Base-by-base conservation (phyloP, 768 basidiomycete species). In the Tremella yokohamensis region DNA sequence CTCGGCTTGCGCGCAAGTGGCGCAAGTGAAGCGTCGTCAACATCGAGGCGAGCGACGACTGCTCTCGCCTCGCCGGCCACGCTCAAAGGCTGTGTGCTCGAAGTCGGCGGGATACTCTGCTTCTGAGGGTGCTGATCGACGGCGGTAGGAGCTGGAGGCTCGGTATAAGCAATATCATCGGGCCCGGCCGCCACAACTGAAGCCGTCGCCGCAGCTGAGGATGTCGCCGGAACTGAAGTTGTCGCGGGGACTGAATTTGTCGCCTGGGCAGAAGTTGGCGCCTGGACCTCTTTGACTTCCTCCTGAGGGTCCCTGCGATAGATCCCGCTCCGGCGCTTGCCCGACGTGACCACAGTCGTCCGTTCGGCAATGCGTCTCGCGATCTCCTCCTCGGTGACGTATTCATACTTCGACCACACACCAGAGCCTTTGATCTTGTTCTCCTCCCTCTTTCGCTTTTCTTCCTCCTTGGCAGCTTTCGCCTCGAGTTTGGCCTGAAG, bases 321-420 rank as follows among this genome's bases (percentile, higher is more conserved):
- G 53, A 69, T 57, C 22, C 63, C 66, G 16, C 63, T 63, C 49
- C 65, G 24, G 47, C 66, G 49, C 18, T 61, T 70, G 26, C 69
- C 67, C 8, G 38, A 48, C 19, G 64, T 60, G 6, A 69, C 58
- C 34, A 39, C 38, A 19, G 50, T 42, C 4, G 26, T 52, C 37
- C 50, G 58, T 48, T 52, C 66, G 11, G 58, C 65, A n/a, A 56
- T 49, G 19, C 63, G 42, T 50, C 49, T 56, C 54, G 54, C 44
- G 13, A 58, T n/a, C 38, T 70, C 69, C 18, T 60, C 69, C 24
- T 60, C 66, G 4, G 56, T 45, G 15, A 69, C 37, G 50, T 68
- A 68, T 37, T 67, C 66, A 48, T 67, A 73, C 40, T 61, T 39
- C n/a, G 29, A 38, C 72, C 72, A 73, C 0, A 73, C 58, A 0